A percentile compares a stretch with the other conserved stretches of the same genome.
Conservation (phyloP, 202 grass and related monocot genomes). For the Zoysia matrella region DNA sequence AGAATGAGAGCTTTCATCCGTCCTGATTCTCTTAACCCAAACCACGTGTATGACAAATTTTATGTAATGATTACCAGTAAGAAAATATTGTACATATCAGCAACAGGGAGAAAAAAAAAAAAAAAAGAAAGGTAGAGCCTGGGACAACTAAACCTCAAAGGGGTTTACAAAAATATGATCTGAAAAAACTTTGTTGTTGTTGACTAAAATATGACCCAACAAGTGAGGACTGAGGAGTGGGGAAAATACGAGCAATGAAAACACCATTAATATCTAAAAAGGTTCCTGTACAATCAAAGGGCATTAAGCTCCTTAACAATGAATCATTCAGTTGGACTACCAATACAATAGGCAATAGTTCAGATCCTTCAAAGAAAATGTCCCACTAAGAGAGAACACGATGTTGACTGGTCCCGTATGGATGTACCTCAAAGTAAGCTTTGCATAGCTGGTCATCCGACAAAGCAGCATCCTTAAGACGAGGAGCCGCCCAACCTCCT, state of each 20-base stretch:
- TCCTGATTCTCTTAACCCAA: background rate
- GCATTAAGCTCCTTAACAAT: background rate
- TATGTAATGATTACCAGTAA: background rate
- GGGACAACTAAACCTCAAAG: background rate
- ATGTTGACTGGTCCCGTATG: background rate
- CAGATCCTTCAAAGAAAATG: background rate
- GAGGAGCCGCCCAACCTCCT: conserved; percentile 44
- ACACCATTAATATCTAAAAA: background rate
- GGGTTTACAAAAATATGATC: no score
- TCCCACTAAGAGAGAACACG: background rate
- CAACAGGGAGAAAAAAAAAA: background rate
- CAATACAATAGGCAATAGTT: background rate
- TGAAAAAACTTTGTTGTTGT: no score
- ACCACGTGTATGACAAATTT: conserved; percentile 10
- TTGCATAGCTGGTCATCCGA: conserved; percentile 78
- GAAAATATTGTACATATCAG: background rate
- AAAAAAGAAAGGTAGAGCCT: background rate
- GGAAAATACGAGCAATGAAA: no score
- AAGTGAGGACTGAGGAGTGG: no score
- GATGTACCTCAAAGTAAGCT: conserved; percentile 84
- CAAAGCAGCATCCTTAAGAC: conserved; percentile 87
- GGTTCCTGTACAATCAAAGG: background rate
- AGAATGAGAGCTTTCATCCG: background rate
- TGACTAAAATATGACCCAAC: no score
- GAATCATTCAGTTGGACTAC: background rate